Percentiles rank a stretch among this genome's conserved stretches.
Evolutionary conservation across 1,139 yeast genomes (phyloP).

Genomic region (Hyphopichia wangnamkhiaoensis): DNA sequence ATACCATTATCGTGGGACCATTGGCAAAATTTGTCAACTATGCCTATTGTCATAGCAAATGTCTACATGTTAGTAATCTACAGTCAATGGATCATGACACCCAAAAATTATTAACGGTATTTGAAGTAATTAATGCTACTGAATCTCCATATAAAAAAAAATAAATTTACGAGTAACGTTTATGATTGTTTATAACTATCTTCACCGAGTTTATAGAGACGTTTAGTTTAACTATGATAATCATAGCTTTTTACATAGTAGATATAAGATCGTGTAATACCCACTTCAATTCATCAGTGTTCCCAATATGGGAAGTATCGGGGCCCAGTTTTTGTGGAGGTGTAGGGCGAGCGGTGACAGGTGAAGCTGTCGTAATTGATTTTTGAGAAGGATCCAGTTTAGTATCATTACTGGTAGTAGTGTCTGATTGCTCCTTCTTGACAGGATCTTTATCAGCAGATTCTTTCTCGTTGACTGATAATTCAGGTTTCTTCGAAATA

Average conservation of each 20-base stretch:
- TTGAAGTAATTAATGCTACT: conserved; percentile 17
- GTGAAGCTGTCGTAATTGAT: neutral
- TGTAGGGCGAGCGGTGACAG: neutral
- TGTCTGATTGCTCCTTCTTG: conserved; percentile 1
- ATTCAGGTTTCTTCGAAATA: neutral
- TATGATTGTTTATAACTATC: too few relatives aligned
- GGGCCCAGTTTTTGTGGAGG: conserved; percentile 12
- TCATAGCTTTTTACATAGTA: conserved; percentile 27
- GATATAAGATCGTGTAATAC: conserved; percentile 58
- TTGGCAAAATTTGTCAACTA: conserved; percentile 18
- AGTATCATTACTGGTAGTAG: neutral
- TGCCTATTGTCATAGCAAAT: conserved; percentile 22
- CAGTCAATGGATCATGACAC: conserved; percentile 9
- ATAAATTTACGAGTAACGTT: too few relatives aligned
- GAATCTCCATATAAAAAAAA: conserved; percentile 20
- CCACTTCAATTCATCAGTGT: conserved; percentile 71
- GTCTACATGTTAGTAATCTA: conserved; percentile 19
- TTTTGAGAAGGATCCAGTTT: neutral
- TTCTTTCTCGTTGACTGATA: neutral
- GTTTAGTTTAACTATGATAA: conserved; percentile 26
- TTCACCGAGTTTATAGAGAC: too few relatives aligned
- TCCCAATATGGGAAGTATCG: conserved; percentile 48
- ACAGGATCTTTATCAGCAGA: neutral
- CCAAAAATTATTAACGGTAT: conserved; percentile 12
- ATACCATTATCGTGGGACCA: conserved; percentile 3